Percentiles rank a stretch among this genome's conserved stretches.
phyloP scores from a whole-genome alignment of 257 asterid species.

The Solanum ossicruentum region DNA sequence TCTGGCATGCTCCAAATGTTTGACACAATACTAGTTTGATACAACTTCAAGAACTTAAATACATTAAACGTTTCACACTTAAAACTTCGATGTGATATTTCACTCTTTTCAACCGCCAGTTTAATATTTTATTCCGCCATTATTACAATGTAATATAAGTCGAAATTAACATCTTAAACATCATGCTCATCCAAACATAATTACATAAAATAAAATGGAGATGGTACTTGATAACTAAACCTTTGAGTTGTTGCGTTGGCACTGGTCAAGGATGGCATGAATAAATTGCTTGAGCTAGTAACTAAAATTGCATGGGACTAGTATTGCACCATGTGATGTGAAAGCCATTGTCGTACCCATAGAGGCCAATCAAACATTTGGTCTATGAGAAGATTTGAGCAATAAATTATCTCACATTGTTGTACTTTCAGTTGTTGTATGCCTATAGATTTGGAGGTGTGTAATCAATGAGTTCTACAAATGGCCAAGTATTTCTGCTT shows the following conservation, averaged over 20 bases:
- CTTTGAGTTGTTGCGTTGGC: neutral
- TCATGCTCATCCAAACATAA: neutral
- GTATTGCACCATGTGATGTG: neutral
- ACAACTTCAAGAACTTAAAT: neutral
- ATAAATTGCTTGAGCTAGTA: neutral
- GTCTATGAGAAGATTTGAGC: neutral
- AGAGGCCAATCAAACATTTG: neutral
- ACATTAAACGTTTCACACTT: neutral
- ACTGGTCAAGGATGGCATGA: neutral
- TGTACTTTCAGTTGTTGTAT: neutral
- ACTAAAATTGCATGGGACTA: neutral
- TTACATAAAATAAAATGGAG: neutral
- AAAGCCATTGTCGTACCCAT: neutral
- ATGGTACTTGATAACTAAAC: neutral
- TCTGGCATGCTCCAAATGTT: neutral
- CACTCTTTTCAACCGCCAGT: neutral
- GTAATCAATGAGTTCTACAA: neutral
- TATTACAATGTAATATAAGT: neutral
- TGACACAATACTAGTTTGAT: neutral
- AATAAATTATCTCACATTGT: neutral
- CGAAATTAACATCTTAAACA: neutral
- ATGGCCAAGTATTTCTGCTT: neutral
- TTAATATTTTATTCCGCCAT: neutral
- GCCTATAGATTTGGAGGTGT: neutral
- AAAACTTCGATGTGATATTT: neutral